phyloP scores from a whole-genome alignment of 2,329 filamentous ascomycete species.

The Pseudogymnoascus sp. region DNA sequence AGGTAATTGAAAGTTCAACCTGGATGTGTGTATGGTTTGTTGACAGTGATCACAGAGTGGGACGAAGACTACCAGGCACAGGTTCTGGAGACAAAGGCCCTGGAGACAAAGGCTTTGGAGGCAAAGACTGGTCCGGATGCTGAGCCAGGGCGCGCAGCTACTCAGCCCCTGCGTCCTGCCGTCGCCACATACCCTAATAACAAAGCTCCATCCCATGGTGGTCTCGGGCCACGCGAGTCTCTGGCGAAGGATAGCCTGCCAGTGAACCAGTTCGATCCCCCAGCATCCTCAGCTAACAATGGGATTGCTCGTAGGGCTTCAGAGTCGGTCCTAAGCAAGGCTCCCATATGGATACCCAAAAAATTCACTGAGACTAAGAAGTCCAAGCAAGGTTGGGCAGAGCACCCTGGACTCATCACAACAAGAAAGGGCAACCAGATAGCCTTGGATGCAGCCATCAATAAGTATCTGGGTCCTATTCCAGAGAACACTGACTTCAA shows the following conservation, averaged over 20 bases:
- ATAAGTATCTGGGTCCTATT: background rate
- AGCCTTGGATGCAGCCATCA: background rate
- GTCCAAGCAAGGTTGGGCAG: background rate
- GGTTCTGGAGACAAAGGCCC: background rate
- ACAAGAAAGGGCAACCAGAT: constrained; percentile 5
- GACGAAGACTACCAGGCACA: background rate
- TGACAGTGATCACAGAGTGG: background rate
- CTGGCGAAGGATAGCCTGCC: background rate
- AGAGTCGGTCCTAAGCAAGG: background rate
- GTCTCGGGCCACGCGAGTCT: background rate
- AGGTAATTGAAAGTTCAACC: background rate
- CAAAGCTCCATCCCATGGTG: background rate
- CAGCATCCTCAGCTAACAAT: background rate
- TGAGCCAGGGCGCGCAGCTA: background rate
- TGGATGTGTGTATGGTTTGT: background rate
- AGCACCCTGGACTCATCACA: background rate
- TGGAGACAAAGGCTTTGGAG: background rate
- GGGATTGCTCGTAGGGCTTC: background rate
- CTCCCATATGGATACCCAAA: background rate
- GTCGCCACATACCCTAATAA: background rate
- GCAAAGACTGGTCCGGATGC: background rate
- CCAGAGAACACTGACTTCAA: background rate
- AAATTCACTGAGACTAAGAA: background rate
- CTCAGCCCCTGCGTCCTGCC: background rate
- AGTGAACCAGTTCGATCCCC: background rate